Base-by-base conservation (phyloP, 306 rosid genomes). In the Medicago ruthenica region DNA sequence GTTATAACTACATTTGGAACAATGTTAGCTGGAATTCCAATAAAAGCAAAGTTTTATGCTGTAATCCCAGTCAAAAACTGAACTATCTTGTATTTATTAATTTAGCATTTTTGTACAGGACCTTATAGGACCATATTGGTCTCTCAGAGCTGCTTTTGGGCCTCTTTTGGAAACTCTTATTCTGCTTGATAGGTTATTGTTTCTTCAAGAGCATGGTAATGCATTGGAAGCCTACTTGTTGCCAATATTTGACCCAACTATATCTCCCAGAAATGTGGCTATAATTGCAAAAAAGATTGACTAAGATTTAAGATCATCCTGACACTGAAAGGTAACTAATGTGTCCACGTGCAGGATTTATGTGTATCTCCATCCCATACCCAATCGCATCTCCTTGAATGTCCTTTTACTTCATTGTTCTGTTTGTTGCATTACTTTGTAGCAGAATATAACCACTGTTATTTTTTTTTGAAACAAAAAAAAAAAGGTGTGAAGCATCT, bases 111-210 rank as follows among this genome's bases (percentile, higher is more conserved):
- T 7, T 75, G 61, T 80, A 14, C 93, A 95, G 98, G 93, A 87
- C 75, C 83, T 92, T 22, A 61, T 92, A 79, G 93, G 97, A 77
- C 97, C 92, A 45, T 95, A 86, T 82, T 95, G 98, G 98, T 86
- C 97, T 79, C 97, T 95, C 77, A 90, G 98, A 86, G 96, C 98
- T 81, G 89, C 97, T 66, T 73, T 95, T 36, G 96, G 97, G 58
- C 96, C 98, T 45, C 87, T 94, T 71, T 75, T 94, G 81, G 98
- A 94, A 83, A 94, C 96, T 36, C 86, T 87, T 64, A 77, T 91
- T 85, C 86, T 94, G 83, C 98, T 94, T 24, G 98, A 95, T 85
- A 85, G 98, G 81, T 65, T 95, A 58, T 75, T 92, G 84, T 91
- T 89, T 85, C 96, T 95, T 71, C 96, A 92, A 77, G 97, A 90